Conservation (phyloP, 176 grass and related monocot species). For the Paspalum vaginatum region DNA sequence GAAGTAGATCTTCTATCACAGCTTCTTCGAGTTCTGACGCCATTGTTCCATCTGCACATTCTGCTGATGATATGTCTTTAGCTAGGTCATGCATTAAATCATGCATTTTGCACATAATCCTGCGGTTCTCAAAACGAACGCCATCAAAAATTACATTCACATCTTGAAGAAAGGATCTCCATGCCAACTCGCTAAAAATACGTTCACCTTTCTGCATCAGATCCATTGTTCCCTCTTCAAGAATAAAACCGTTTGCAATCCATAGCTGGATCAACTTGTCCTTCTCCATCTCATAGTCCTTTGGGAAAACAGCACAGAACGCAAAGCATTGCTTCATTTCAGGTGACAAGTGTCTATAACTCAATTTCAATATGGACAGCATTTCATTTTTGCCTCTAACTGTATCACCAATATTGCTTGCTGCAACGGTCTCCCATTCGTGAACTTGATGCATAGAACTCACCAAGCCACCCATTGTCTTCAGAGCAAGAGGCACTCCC, state of each 20-base stretch:
- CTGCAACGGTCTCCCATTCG: conserved; percentile 17
- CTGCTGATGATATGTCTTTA: background rate
- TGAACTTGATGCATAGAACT: background rate
- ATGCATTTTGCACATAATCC: conserved; percentile 18
- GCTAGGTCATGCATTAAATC: conserved; percentile 43
- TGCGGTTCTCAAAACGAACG: accelerated
- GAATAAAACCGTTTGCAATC: conserved; percentile 17
- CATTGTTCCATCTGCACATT: background rate
- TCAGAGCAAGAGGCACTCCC: conserved; percentile 43
- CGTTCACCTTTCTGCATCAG: background rate
- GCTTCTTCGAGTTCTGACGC: background rate
- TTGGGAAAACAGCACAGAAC: conserved; percentile 17
- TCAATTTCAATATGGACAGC: background rate
- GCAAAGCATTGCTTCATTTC: conserved; percentile 40
- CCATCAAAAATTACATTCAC: background rate
- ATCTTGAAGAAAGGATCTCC: conserved; percentile 47
- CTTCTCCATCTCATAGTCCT: conserved; percentile 15
- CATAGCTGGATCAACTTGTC: background rate
- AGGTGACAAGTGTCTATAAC: background rate
- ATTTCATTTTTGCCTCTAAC: background rate
- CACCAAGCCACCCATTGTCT: conserved; percentile 39
- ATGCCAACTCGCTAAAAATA: background rate
- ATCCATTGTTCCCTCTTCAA: background rate
- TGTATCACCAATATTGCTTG: background rate
- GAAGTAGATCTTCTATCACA: background rate